phyloP scores from a whole-genome alignment of 169 alveolate species.

The Cryptosporidium canis region DNA sequence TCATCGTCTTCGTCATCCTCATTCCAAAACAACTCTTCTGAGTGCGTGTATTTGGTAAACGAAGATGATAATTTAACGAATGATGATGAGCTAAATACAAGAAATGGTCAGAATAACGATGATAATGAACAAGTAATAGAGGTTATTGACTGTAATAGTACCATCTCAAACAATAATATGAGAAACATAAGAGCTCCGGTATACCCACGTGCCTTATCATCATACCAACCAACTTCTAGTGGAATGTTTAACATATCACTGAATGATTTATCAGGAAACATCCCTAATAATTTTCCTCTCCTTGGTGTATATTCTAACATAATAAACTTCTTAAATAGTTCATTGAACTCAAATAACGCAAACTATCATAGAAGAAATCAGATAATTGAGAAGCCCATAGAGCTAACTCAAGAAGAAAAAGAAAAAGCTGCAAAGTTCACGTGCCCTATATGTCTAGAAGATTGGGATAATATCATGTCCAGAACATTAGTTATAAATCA shows the following conservation, averaged over 20 bases:
- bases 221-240: background rate
- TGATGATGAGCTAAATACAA: background rate
- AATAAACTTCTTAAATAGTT: slow-evolving; percentile 19
- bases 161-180: background rate
- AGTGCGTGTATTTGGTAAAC: background rate
- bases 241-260: background rate
- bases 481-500: background rate
- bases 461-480: slow-evolving; percentile 68
- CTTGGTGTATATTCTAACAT: slow-evolving; percentile 43
- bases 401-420: slow-evolving; percentile 54
- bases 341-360: slow-evolving; percentile 3
- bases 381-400: slow-evolving; percentile 24
- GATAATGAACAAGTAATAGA: slow-evolving; percentile 55
- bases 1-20: background rate
- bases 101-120: background rate
- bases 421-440: slow-evolving; percentile 70
- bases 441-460: slow-evolving; percentile 68
- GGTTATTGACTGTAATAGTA: slow-evolving; percentile 26
- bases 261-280: background rate
- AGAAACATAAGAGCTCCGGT: background rate
- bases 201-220: background rate
- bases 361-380: background rate
- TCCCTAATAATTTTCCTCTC: slow-evolving; percentile 26
- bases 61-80: background rate
- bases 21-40: background rate